Conservation (phyloP, 768 basidiomycete genomes). For the Mycena belliarum region DNA sequence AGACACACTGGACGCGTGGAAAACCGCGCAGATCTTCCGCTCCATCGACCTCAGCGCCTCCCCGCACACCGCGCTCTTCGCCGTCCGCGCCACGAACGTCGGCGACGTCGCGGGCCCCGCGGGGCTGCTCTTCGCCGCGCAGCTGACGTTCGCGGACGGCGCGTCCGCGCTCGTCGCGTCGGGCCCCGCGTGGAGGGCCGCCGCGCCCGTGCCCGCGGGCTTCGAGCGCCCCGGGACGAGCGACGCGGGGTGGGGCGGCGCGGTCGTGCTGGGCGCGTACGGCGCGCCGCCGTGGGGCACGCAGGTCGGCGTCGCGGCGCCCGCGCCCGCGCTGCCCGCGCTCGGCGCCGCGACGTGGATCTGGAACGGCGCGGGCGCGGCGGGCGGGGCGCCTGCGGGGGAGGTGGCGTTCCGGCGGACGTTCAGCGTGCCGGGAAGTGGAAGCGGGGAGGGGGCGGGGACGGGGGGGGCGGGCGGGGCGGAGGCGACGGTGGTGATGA, state of each 20-base stretch:
- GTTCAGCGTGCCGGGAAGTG: slow-evolving; percentile 23
- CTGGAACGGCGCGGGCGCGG: slow-evolving; percentile 25
- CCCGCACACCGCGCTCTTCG: slow-evolving; percentile 25
- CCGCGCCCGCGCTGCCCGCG: slow-evolving; percentile 12
- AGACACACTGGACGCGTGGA: slow-evolving; percentile 28
- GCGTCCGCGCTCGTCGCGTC: slow-evolving; percentile 26
- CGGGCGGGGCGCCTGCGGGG: slow-evolving; percentile 23
- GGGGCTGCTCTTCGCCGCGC: slow-evolving; percentile 29
- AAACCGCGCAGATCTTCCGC: slow-evolving; percentile 25
- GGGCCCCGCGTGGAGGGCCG: slow-evolving; percentile 27
- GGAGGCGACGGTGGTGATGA: slow-evolving; percentile 25
- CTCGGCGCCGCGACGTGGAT: slow-evolving; percentile 30
- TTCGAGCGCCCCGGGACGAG: slow-evolving; percentile 26
- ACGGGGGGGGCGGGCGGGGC: slow-evolving; percentile 25
- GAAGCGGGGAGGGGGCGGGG: slow-evolving; percentile 24
- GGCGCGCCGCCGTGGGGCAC: slow-evolving; percentile 30
- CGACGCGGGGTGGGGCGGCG: slow-evolving; percentile 26
- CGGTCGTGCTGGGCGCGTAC: slow-evolving; percentile 24
- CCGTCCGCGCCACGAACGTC: slow-evolving; percentile 30
- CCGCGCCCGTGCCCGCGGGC: slow-evolving; percentile 23
- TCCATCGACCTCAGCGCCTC: slow-evolving; percentile 21
- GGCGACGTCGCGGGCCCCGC: slow-evolving; percentile 25
- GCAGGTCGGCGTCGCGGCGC: slow-evolving; percentile 22
- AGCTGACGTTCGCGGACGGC: slow-evolving; percentile 30
- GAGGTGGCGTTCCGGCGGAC: slow-evolving; percentile 32